These are phyloP conservation scores for Hydnomerulius pinastri DNA, from an alignment of 768 basidiomycete genomes.

Conservation along the genomic window DNA sequence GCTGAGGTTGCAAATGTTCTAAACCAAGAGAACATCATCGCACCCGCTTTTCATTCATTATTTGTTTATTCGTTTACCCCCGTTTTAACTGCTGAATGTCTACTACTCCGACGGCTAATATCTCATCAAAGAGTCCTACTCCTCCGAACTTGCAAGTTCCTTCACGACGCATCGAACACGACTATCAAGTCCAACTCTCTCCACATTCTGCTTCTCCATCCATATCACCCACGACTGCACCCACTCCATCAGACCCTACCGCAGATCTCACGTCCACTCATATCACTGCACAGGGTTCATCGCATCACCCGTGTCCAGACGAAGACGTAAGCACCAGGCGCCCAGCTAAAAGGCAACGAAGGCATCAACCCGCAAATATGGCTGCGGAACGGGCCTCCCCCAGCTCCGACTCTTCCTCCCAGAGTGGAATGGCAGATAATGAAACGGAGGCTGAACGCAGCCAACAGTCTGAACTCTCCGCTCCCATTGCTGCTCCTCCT, in stretches of 20 bases:
- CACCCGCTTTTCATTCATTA: conserved; percentile 21
- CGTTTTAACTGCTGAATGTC: conserved; percentile 24
- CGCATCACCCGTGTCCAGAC: conserved; percentile 11
- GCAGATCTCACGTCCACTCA: conserved; percentile 16
- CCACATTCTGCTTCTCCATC: neutral
- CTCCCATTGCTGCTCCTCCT: conserved; percentile 33
- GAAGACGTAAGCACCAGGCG: conserved; percentile 24
- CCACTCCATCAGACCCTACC: conserved; percentile 1
- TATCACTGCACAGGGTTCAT: conserved; percentile 15
- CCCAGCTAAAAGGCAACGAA: conserved; percentile 22
- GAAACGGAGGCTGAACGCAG: conserved; percentile 52
- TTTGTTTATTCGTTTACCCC: conserved; percentile 23
- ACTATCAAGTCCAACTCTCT: conserved; percentile 6
- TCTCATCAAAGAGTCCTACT: conserved; percentile 15
- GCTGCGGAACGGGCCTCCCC: conserved; percentile 26
- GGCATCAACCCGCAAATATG: conserved; percentile 18
- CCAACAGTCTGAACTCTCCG: conserved; percentile 40
- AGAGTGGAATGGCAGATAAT: conserved; percentile 59
- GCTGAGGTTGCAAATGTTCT: conserved; percentile 14
- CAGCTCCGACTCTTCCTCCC: conserved; percentile 46
- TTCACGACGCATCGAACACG: conserved; percentile 23
- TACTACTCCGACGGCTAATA: conserved; percentile 26
- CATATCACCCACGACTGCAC: neutral
- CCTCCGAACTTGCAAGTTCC: conserved; percentile 8
- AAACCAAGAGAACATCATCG: conserved; percentile 11